Percentiles rank a stretch among this genome's conserved stretches.
Conservation (phyloP, 2,329 filamentous ascomycete genomes). For the Exserohilum rostratum region DNA sequence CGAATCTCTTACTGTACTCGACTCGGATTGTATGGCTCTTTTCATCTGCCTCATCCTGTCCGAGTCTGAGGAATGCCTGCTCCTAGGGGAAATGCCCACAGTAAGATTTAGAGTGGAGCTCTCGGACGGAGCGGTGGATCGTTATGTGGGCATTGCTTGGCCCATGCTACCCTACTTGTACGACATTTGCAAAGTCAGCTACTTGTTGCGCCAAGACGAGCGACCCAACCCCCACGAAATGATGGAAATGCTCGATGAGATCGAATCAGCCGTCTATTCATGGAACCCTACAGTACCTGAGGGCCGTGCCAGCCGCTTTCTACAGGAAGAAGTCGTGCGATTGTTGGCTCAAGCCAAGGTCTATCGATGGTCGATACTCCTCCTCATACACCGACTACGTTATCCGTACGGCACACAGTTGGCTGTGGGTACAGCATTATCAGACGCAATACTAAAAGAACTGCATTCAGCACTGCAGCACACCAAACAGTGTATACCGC, state of each 20-base stretch:
- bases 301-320: not conserved
- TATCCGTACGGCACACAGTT: conserved; percentile 8
- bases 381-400: conserved; percentile 9
- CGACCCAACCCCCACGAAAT: not conserved
- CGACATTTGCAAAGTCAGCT: conserved; percentile 4
- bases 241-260: not conserved
- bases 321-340: conserved; percentile 8
- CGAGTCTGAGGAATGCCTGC: conserved; percentile 6
- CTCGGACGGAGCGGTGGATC: not conserved
- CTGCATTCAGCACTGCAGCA: not conserved
- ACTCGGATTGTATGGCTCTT: conserved; percentile 5
- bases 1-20: not conserved
- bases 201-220: conserved; percentile 1
- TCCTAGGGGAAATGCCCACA: conserved; percentile 6
- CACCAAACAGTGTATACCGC: conserved; percentile 2
- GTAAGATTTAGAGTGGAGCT: not conserved
- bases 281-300: conserved; percentile 7
- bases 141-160: conserved; percentile 8
- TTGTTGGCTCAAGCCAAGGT: conserved; percentile 6
- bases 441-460: conserved; percentile 8
- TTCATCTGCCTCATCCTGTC: conserved; percentile 5
- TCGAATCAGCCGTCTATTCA: not conserved
- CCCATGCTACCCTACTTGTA: conserved; percentile 6
- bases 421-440: conserved; percentile 1
- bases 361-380: conserved; percentile 6